Evolutionary conservation across 768 basidiomycete species (phyloP), one percentile per base, ranked within the genome.

Genomic region (Pulveroboletus sp.): DNA sequence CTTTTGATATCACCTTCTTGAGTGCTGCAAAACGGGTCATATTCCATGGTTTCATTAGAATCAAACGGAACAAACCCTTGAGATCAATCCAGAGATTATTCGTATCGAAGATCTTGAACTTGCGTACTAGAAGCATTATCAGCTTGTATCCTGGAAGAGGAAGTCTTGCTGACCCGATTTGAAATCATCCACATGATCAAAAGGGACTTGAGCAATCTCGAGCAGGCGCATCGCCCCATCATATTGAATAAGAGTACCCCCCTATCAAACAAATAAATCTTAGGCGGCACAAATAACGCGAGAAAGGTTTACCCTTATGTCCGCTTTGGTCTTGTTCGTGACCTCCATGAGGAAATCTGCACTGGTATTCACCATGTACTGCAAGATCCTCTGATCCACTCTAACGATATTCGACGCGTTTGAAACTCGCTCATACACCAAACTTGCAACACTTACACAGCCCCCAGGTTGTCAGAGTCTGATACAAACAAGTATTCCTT

Each of bases 401-500:
- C 87, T 83, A 48, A 53, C 30, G 50, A 45, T 42, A 32, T 34
- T 39, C 23, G 29, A 40, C 27, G 23, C 31, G 26, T 56, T 52
- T 17, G 41, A 41, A 34, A 29, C 42, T 44, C 19, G 41, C 24
- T 54, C 44, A 35, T 26, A 47, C 45, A n/a, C 19, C 10, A 41
- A 37, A 37, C 23, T 19, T 16, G 45, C 37, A 47, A n/a, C 14
- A 73, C 82, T 58, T 71, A 87, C 85, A 86, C 85, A 55, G 93
- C 94, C 65, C 93, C 93, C 64, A 97, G 70, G 70, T 96, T 96
- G 72, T 96, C 94, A 40, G 93, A 93, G 78, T 97, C 97, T 70
- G 93, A 95, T 46, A 93, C 90, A 65, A 96, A 97, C 60, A 96
- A 81, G 73, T 95, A 97, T 73, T 97, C 92, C 69, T 95, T 96